Evolutionary conservation across 192 early-diverging fungal species (phyloP).

Genomic region (Lobosporangium transversale): DNA sequence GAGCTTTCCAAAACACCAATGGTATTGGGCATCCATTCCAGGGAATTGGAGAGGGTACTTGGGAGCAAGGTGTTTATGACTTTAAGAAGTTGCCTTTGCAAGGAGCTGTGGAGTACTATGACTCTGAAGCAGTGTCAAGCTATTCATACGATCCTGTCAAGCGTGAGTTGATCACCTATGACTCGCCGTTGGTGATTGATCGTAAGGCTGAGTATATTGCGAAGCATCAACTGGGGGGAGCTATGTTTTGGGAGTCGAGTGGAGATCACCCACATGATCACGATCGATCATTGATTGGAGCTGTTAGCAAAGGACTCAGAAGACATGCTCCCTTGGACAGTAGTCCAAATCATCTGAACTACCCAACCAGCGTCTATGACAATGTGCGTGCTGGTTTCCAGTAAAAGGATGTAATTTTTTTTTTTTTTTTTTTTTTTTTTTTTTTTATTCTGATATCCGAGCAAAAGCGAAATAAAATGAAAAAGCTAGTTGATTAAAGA

Average conservation of each 20-base stretch:
- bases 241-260: conserved; percentile 86
- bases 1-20: conserved; percentile 89
- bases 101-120: conserved; percentile 78
- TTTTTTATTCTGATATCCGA: too few relatives aligned
- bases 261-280: conserved; percentile 55
- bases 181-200: conserved; percentile 71
- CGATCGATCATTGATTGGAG: conserved; percentile 54
- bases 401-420: conserved; percentile 3
- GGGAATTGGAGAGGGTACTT: conserved; percentile 82
- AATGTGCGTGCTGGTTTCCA: conserved; percentile 56
- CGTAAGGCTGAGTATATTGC: conserved; percentile 75
- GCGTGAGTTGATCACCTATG: conserved; percentile 84
- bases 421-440: too few relatives aligned
- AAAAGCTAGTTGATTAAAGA: too few relatives aligned
- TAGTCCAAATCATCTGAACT: conserved; percentile 57
- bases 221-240: conserved; percentile 67
- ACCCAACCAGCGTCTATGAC: conserved; percentile 58
- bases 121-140: conserved; percentile 78
- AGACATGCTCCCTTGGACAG: conserved; percentile 42
- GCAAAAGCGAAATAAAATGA: too few relatives aligned
- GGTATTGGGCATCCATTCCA: conserved; percentile 70
- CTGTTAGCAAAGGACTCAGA: conserved; percentile 23
- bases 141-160: conserved; percentile 80
- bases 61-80: conserved; percentile 94
- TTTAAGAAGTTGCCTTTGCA: conserved; percentile 81